These are phyloP conservation scores for Betula pendula DNA, from an alignment of 306 rosid genomes.

Conservation along the genomic window DNA sequence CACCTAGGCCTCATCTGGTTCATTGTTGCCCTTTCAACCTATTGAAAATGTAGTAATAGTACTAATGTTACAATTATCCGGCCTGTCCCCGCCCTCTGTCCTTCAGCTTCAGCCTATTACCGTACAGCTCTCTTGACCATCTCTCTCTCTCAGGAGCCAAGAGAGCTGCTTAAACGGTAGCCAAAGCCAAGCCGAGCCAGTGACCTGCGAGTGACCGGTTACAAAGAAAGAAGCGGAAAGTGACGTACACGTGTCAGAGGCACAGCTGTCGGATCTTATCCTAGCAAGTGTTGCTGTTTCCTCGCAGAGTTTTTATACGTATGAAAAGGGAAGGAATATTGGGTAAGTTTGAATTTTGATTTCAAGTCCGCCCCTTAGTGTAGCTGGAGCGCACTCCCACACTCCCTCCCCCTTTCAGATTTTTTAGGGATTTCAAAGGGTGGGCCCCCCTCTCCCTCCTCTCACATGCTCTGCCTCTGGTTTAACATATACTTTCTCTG, in stretches of 20 bases:
- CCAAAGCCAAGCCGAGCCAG: slow-evolving; percentile 17
- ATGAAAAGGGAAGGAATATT: neutral
- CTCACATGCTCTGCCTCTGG: slow-evolving; percentile 8
- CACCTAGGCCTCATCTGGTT: too few species aligned
- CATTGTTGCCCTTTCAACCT: too few species aligned
- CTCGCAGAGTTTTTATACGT: too few species aligned
- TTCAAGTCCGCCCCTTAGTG: slow-evolving; percentile 39
- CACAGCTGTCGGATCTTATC: slow-evolving; percentile 59
- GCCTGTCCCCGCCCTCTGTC: too few species aligned
- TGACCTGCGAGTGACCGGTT: slow-evolving; percentile 5
- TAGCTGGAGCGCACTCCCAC: slow-evolving; percentile 56
- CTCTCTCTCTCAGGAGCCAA: too few species aligned
- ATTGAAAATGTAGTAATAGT: too few species aligned
- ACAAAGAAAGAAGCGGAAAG: neutral
- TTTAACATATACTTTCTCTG: neutral
- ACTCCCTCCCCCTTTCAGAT: slow-evolving; percentile 27
- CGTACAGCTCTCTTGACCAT: too few species aligned
- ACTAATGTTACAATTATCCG: too few species aligned
- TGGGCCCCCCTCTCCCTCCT: slow-evolving; percentile 18
- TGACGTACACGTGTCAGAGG: slow-evolving; percentile 47
- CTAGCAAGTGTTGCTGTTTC: slow-evolving; percentile 12
- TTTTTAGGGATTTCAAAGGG: slow-evolving; percentile 39
- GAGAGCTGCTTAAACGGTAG: neutral
- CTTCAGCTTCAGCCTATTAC: too few species aligned
- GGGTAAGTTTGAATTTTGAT: slow-evolving; percentile 35